Percentiles rank a stretch among this genome's conserved stretches.
phyloP scores from a whole-genome alignment of 2,329 filamentous ascomycete species.

The Aspergillus sp. region DNA sequence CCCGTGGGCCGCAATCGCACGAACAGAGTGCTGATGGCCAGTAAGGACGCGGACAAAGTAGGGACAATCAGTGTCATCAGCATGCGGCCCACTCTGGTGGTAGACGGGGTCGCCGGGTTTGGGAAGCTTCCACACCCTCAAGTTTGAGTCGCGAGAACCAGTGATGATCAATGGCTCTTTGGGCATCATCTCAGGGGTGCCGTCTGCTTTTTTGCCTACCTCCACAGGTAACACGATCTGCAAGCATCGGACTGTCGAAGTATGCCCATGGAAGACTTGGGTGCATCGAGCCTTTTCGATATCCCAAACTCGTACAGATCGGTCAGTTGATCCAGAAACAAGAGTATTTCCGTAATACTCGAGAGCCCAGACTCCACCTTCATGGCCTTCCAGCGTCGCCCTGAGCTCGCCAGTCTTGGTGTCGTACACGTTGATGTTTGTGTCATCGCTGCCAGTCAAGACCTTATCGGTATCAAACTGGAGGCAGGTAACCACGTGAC shows the following conservation, averaged over 20 bases:
- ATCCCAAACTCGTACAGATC: constrained; percentile 99
- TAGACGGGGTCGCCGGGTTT: constrained; percentile 74
- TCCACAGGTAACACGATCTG: constrained; percentile 89
- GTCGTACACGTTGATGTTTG: constrained; percentile 96
- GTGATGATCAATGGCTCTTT: constrained; percentile 96
- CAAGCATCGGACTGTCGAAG: constrained; percentile 91
- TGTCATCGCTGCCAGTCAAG: constrained; percentile 94
- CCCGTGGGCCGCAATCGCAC: constrained; percentile 89
- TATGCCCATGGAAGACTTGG: constrained; percentile 96
- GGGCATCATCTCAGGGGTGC: constrained; percentile 81
- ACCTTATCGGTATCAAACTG: constrained; percentile 99
- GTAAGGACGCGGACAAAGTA: constrained; percentile 87
- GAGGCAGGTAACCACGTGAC: constrained; percentile 94
- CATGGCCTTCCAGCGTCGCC: constrained; percentile 84
- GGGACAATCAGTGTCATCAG: constrained; percentile 74
- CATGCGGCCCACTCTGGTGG: constrained; percentile 75
- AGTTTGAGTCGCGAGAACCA: constrained; percentile 88
- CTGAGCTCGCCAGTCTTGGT: constrained; percentile 87
- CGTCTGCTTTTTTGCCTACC: constrained; percentile 69
- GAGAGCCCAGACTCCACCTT: constrained; percentile 95
- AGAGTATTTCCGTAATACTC: constrained; percentile 95
- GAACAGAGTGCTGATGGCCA: constrained; percentile 90
- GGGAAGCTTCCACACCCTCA: constrained; percentile 92
- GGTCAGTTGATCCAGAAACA: constrained; percentile 93
- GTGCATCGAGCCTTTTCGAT: constrained; percentile 90